Evolutionary conservation across 306 rosid genomes (phyloP), one percentile per base, ranked within the genome.

Genomic region (Casuarina equisetifolia): DNA sequence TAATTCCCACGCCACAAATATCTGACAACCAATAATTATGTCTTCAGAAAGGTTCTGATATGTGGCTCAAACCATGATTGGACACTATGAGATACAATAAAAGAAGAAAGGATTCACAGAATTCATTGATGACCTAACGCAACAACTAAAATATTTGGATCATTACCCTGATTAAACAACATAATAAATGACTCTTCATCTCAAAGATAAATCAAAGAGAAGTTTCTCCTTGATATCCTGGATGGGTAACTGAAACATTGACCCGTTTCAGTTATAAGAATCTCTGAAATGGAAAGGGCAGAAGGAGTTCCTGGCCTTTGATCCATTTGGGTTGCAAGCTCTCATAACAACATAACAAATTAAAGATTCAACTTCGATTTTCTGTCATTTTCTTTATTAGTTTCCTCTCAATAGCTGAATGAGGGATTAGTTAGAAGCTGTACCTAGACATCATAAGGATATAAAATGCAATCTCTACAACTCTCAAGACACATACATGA

Each of bases 1-100:
- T 91, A 79, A 81, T 89, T 92, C 76, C 87, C 94, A 70, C 96
- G 96, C 99, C 99, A 95, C 58, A 95, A 82, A 78, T 95, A 95
- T 85, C 99, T 95, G 80, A 46, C 10, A 62, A 38, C 35, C 35
- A 35, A 39, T 32, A 32, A 32, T 59, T 2, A 1, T 25, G 32
- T 25, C 32, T 25, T 25, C 32, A 25, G 32, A 25, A 25, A 25
- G 0, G 32, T 25, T 25, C 32, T 25, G 32, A 25, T 25, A 25
- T 25, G 32, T 25, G 32, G 32, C 32, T 25, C 32, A 25, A 25
- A 25, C 32, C 32, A 25, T 25, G 32, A 25, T 25, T 25, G 32
- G 32, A 25, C 32, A 25, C 0, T 25, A 25, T 25, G 32, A 25
- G 32, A 25, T 25, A 25, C 32, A 25, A 25, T 25, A 25, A 25